phyloP scores from a whole-genome alignment of 306 rosid genomes.

The Prunus mira region DNA sequence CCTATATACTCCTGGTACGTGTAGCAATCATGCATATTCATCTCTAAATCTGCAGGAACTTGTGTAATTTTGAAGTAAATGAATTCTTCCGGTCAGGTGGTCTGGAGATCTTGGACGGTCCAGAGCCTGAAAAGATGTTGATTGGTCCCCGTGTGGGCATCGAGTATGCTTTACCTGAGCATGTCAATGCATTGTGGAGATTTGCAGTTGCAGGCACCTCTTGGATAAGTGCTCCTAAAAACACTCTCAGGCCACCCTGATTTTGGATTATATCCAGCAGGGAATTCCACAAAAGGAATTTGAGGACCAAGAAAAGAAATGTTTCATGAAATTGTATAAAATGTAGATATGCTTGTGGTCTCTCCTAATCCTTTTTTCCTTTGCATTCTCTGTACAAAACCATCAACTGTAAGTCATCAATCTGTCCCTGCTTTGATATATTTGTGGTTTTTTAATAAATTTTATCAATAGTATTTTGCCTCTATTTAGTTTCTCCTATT shows the following conservation, averaged over 20 bases:
- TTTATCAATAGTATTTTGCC: too few species aligned
- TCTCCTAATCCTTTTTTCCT: neutral
- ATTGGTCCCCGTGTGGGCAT: conserved; percentile 92
- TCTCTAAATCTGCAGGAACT: conserved; percentile 10
- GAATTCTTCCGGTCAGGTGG: conserved; percentile 54
- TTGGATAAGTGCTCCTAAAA: conserved; percentile 95
- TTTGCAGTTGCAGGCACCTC: conserved; percentile 84
- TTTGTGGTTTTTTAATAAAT: too few species aligned
- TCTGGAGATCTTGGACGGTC: conserved; percentile 80
- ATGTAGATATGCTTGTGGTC: neutral
- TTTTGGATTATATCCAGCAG: neutral
- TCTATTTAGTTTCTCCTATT: too few species aligned
- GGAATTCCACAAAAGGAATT: neutral
- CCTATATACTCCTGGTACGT: conserved; percentile 70
- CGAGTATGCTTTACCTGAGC: conserved; percentile 73
- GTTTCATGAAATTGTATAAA: neutral
- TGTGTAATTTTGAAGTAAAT: conserved; percentile 7
- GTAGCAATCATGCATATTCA: neutral
- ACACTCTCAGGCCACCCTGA: conserved; percentile 54
- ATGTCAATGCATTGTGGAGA: conserved; percentile 83
- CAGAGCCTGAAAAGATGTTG: conserved; percentile 65
- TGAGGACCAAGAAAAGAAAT: neutral
- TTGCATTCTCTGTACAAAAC: neutral
- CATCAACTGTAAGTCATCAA: neutral
- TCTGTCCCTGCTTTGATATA: too few species aligned